phyloP scores from a whole-genome alignment of 495 filamentous ascomycete species.

The Aspergillus sclerotioniger region DNA sequence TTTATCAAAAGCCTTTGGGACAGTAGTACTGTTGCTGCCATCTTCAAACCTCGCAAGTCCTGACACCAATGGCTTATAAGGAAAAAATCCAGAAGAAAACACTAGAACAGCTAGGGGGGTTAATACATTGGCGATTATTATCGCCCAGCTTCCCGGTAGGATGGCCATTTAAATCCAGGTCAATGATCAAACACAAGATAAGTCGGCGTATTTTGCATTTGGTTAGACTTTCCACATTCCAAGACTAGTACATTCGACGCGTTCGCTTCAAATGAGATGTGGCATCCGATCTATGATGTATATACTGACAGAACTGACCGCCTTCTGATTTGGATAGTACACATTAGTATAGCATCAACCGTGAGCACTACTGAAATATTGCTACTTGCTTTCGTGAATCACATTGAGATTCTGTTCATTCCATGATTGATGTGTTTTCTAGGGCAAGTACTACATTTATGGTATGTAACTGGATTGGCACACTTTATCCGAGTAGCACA shows the following conservation, averaged over 20 bases:
- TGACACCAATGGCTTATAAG: conserved; percentile 89
- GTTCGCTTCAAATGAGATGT: background rate
- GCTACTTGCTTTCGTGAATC: background rate
- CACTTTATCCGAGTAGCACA: too few relatives aligned
- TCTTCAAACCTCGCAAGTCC: conserved; percentile 69
- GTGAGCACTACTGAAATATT: background rate
- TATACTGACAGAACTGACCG: background rate
- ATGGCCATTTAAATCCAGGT: conserved; percentile 23
- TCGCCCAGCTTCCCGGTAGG: conserved; percentile 24
- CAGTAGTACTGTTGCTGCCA: conserved; percentile 33
- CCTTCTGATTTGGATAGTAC: background rate
- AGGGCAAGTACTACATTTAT: too few relatives aligned
- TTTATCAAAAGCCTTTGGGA: conserved; percentile 73
- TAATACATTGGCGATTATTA: conserved; percentile 63
- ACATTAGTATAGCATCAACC: background rate
- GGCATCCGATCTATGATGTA: background rate
- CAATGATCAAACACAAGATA: background rate
- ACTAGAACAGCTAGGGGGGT: conserved; percentile 73
- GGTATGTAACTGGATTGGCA: too few relatives aligned
- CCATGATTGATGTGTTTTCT: background rate
- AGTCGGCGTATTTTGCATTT: background rate
- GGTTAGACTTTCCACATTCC: background rate
- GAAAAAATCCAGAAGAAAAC: conserved; percentile 94
- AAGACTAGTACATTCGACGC: background rate
- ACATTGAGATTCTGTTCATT: background rate